Base-by-base conservation (phyloP, 1,284 basidiomycete genomes). In the Testicularia cyperi region DNA sequence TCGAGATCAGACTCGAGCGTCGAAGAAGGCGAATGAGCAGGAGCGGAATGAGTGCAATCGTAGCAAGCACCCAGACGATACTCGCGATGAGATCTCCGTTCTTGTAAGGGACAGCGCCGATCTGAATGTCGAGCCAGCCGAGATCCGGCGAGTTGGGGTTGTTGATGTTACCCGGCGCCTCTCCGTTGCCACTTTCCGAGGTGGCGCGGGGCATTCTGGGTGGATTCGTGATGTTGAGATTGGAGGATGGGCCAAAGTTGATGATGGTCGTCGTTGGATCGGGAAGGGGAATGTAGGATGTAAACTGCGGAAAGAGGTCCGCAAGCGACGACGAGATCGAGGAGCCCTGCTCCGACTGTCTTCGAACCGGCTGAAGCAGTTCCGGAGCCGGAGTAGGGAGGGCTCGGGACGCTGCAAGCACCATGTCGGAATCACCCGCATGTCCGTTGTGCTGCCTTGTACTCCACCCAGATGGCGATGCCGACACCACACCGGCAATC, bases 51-150 rank as follows among this genome's bases (percentile, higher is more conserved):
- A 67, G 36, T 2, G 45, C 38, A 10, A 64, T 47, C 12, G 60
- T 64, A 7, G 55, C 64, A 7, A 67, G 37, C 12, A 67, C 44
- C 61, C 61, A 67, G 0, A 67, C 56, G 25, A 65, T 60, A 13
- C 30, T 37, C 8, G 65, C 54, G 31, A 64, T 64, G 21, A 67
- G 44, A 28, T 67, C 65, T 4, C 65, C 65, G 36, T 65, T 65
- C 44, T 65, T 67, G 41, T 61, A 67, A 3, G 65, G 61, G 2
- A 67, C 53, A 0, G 31, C 56, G 19, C 65, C 61, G 20, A 67
- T 47, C 24, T 65, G 52, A 4, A 52, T 36, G 31, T 67, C 65
- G 23, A 67, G 42, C 65, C 65, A 67, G 6, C 61, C 61, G 6
- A 67, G 28, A 27, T 67, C 55, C 31, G 65, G 65, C 9, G 46